phyloP scores from a whole-genome alignment of 192 early-diverging fungal species.

The Gamsiella multidivaricata region DNA sequence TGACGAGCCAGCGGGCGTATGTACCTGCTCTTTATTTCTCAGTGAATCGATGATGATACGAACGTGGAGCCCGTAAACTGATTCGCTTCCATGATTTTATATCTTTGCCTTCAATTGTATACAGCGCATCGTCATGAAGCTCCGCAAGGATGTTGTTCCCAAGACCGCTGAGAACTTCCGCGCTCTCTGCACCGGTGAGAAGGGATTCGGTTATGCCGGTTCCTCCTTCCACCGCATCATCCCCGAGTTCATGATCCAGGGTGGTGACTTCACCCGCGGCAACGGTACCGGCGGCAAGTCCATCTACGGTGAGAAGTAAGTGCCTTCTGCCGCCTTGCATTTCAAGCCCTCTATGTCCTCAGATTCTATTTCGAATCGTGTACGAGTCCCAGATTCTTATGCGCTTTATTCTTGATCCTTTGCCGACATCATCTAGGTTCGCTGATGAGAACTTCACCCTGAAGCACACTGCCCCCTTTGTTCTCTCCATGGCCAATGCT shows the following conservation, averaged over 20 bases:
- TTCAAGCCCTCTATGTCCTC: no score
- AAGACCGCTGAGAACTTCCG: conserved; percentile 97
- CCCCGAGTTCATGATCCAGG: conserved; percentile 85
- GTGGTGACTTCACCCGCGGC: conserved; percentile 86
- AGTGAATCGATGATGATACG: neutral
- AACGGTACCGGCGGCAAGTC: conserved; percentile 93
- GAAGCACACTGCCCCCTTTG: conserved; percentile 70
- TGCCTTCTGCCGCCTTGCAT: no score
- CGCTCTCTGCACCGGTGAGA: conserved; percentile 96
- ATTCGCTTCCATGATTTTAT: neutral
- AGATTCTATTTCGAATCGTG: no score
- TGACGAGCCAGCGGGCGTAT: conserved; percentile 58
- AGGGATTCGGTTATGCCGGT: conserved; percentile 84
- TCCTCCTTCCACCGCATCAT: conserved; percentile 89
- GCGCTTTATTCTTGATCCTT: neutral
- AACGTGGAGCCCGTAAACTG: neutral
- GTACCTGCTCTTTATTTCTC: conserved; percentile 17
- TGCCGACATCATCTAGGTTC: conserved; percentile 65
- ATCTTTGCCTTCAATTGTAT: conserved; percentile 2
- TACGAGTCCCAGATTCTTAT: no score
- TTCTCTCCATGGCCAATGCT: conserved; percentile 90
- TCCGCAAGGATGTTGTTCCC: conserved; percentile 74
- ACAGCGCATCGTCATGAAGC: conserved; percentile 72
- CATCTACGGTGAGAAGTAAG: conserved; percentile 87
- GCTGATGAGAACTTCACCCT: conserved; percentile 71